A percentile compares a stretch with the other conserved stretches of the same genome.
phyloP scores from a whole-genome alignment of 169 alveolate genomes.

The Cryptosporidium meleagridis region DNA sequence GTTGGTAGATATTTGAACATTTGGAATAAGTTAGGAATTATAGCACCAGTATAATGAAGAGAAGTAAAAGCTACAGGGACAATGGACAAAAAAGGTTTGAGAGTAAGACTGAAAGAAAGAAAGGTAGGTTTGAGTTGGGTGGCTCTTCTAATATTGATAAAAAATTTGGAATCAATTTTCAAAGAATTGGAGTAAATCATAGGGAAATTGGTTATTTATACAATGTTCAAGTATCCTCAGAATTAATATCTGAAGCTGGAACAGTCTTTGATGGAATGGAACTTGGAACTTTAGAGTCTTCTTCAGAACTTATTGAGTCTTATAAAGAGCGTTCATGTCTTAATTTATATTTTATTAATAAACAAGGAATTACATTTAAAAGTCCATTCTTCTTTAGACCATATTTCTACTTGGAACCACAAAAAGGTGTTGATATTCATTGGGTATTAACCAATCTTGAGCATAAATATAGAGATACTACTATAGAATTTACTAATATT shows the following conservation, averaged over 20 bases:
- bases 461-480: conserved; percentile 80
- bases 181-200: conserved; percentile 19
- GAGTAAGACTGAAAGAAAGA: background rate
- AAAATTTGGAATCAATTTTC: conserved; percentile 28
- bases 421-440: conserved; percentile 75
- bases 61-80: background rate
- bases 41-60: background rate
- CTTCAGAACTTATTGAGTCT: conserved; percentile 17
- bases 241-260: conserved; percentile 24
- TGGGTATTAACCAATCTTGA: conserved; percentile 77
- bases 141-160: conserved; percentile 12
- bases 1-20: background rate
- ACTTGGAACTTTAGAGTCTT: background rate
- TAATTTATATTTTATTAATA: conserved; percentile 49
- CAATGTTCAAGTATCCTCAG: conserved; percentile 56
- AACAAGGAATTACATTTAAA: conserved; percentile 53
- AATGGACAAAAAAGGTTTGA: background rate
- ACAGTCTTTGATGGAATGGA: background rate
- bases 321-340: conserved; percentile 59
- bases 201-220: conserved; percentile 57
- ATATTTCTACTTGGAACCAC: conserved; percentile 88
- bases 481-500: conserved; percentile 79
- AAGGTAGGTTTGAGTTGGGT: background rate
- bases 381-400: conserved; percentile 88
- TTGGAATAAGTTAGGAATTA: background rate